phyloP scores from a whole-genome alignment of 176 grass and related monocot genomes.

The Rhipidocladum racemiflorum region DNA sequence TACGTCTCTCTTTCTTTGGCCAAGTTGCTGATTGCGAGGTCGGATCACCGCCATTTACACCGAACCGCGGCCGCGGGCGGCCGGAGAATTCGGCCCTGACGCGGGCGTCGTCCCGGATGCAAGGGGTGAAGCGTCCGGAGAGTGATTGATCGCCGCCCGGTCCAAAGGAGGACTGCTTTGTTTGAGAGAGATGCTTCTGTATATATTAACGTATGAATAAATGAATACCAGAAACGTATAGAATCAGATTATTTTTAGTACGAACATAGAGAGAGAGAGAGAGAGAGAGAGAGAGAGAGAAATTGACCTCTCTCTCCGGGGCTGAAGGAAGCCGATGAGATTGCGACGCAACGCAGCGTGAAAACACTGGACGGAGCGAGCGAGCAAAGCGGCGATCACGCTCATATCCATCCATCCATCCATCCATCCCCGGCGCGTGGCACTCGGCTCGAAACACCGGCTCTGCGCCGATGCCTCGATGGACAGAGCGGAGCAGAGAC shows the following conservation, averaged over 20 bases:
- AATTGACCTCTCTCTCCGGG: conserved; percentile 24
- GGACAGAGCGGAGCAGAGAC: conserved; percentile 12
- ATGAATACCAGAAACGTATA: no score
- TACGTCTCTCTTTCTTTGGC: neutral
- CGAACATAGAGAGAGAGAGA: no score
- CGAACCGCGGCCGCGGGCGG: neutral
- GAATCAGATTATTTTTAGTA: no score
- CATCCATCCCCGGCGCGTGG: conserved; percentile 21
- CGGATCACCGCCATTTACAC: neutral
- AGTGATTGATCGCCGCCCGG: neutral
- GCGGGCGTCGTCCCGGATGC: neutral
- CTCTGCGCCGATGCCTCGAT: conserved; percentile 16
- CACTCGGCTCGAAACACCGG: conserved; percentile 47
- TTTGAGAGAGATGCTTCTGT: no score
- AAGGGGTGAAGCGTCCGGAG: neutral
- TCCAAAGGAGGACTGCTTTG: no score
- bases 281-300: no score
- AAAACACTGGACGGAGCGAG: neutral
- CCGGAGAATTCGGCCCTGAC: neutral
- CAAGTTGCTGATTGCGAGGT: neutral
- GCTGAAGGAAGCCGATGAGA: conserved; percentile 23
- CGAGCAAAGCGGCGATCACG: neutral
- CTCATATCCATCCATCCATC: neutral
- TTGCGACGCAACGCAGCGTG: neutral
- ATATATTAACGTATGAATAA: no score